Evolutionary conservation across 2,329 filamentous ascomycete genomes (phyloP).

Genomic region (Neurospora sp.): DNA sequence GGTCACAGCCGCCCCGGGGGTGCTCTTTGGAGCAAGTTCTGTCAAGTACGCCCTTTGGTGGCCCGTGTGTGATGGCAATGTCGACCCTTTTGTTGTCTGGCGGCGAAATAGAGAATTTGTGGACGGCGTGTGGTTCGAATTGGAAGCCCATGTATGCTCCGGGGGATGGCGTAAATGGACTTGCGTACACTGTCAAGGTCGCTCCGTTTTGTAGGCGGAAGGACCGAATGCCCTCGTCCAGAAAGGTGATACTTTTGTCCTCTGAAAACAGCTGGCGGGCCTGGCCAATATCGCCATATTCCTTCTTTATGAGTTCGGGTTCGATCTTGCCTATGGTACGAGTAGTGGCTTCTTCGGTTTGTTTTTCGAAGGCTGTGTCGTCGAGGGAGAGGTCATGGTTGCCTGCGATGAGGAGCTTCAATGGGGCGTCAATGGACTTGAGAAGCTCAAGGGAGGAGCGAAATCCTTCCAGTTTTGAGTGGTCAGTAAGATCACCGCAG

Average conservation of each 20-base stretch:
- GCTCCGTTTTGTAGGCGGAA: constrained; percentile 42
- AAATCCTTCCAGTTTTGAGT: constrained; percentile 32
- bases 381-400: constrained; percentile 42
- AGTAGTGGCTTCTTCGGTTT: neutral
- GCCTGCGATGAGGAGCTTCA: constrained; percentile 46
- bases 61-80: constrained; percentile 45
- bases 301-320: constrained; percentile 14
- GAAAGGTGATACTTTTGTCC: constrained; percentile 32
- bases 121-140: constrained; percentile 29
- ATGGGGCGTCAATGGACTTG: constrained; percentile 31
- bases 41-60: constrained; percentile 43
- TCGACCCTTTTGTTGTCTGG: constrained; percentile 24
- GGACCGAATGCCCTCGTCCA: constrained; percentile 39
- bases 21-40: constrained; percentile 18
- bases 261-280: constrained; percentile 29
- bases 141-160: constrained; percentile 39
- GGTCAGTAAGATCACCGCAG: constrained; percentile 42
- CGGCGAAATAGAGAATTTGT: constrained; percentile 27
- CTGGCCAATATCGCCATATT: constrained; percentile 31
- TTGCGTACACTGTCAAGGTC: constrained; percentile 39
- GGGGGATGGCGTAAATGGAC: constrained; percentile 39
- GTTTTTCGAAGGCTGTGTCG: constrained; percentile 21
- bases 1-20: constrained; percentile 29
- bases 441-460: constrained; percentile 32
- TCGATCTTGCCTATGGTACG: constrained; percentile 3